Percentiles rank a stretch among this genome's conserved stretches.
Evolutionary conservation across 805 yeast genomes (phyloP).

Genomic region (Kodamaea kaohsiungensis): DNA sequence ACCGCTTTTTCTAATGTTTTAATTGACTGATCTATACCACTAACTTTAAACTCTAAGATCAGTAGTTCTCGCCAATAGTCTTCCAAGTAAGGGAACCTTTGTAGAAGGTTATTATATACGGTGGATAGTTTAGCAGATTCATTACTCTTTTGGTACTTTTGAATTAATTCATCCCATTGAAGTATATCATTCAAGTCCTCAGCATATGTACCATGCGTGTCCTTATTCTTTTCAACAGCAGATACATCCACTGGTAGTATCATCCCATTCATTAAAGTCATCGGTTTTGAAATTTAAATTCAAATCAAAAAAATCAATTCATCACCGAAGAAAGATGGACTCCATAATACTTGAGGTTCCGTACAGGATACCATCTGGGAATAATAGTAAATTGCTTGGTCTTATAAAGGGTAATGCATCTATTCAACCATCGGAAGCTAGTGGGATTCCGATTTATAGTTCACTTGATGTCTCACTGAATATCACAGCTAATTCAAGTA

Average conservation of each 20-base stretch:
- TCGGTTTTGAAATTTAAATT: neutral
- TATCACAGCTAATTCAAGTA: slow-evolving; percentile 10
- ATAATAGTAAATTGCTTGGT: neutral
- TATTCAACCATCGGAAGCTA: neutral
- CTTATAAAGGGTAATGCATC: neutral
- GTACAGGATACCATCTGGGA: neutral
- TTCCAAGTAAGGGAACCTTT: slow-evolving; percentile 57
- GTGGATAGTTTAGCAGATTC: neutral
- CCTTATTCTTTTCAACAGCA: neutral
- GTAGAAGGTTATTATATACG: slow-evolving; percentile 36
- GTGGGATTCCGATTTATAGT: slow-evolving; percentile 7
- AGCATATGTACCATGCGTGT: neutral
- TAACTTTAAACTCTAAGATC: slow-evolving; percentile 54
- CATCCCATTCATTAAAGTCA: neutral
- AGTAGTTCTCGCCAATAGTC: slow-evolving; percentile 66
- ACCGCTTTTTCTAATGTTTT: slow-evolving; percentile 46
- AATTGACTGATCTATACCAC: slow-evolving; percentile 55
- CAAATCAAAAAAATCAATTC: neutral
- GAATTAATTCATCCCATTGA: slow-evolving; percentile 5
- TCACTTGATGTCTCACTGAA: slow-evolving; percentile 13
- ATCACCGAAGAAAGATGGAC: neutral
- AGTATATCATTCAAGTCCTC: neutral
- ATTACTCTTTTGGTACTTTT: neutral
- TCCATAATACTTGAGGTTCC: neutral
- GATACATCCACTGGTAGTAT: neutral